Conservation (phyloP, 495 filamentous ascomycete species). For the Aspergillus indologenus region DNA sequence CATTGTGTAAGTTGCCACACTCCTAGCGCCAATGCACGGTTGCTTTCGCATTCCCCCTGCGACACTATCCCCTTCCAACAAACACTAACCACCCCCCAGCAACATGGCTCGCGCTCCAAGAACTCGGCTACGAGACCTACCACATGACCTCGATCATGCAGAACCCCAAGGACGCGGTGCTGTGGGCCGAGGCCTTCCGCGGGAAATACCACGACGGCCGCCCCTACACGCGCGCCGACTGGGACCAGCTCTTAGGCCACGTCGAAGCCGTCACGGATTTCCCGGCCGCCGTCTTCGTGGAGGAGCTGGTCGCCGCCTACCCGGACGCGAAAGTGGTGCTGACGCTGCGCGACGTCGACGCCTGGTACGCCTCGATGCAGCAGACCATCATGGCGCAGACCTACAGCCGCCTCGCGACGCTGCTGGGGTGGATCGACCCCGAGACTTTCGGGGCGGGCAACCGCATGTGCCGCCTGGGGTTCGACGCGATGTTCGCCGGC, state of each 20-base stretch:
- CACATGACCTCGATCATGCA: slow-evolving; percentile 21
- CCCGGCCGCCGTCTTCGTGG: slow-evolving; percentile 38
- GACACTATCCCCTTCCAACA: background rate
- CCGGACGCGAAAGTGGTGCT: slow-evolving; percentile 45
- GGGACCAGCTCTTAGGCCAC: slow-evolving; percentile 52
- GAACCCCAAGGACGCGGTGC: slow-evolving; percentile 40
- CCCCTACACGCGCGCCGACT: slow-evolving; percentile 47
- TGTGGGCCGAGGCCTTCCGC: slow-evolving; percentile 49
- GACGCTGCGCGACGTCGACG: slow-evolving; percentile 35
- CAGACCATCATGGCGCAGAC: slow-evolving; percentile 31
- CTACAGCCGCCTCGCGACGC: slow-evolving; percentile 13
- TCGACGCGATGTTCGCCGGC: slow-evolving; percentile 29
- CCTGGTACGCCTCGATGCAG: slow-evolving; percentile 42
- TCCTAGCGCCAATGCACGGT: background rate
- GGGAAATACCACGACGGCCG: slow-evolving; percentile 42
- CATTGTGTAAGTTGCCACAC: slow-evolving; percentile 12
- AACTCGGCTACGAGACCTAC: slow-evolving; percentile 21
- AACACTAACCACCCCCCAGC: slow-evolving; percentile 5
- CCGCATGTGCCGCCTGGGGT: slow-evolving; percentile 25
- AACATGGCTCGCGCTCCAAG: slow-evolving; percentile 15
- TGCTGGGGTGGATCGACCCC: slow-evolving; percentile 17
- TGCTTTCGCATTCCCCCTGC: background rate
- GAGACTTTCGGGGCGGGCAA: slow-evolving; percentile 19
- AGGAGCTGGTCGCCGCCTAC: slow-evolving; percentile 38
- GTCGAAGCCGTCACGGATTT: slow-evolving; percentile 37